Conservation (phyloP, 768 basidiomycete genomes). For the Mycena leptocephala region DNA sequence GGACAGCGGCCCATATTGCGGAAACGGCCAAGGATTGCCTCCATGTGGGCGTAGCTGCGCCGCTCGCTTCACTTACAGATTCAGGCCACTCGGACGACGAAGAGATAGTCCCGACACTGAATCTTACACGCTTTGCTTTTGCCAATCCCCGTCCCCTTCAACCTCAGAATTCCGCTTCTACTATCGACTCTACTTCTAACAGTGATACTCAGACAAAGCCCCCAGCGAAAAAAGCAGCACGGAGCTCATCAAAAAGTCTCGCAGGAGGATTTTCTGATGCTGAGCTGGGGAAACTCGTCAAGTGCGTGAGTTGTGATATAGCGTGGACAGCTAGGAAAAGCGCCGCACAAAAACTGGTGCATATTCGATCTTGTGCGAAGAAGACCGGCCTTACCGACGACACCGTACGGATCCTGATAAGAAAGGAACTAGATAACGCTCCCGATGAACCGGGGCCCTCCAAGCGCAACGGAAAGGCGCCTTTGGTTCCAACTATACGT, state of each 20-base stretch:
- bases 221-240: conserved; percentile 29
- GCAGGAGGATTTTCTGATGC: conserved; percentile 59
- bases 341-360: conserved; percentile 72
- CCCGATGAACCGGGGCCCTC: conserved; percentile 20
- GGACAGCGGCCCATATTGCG: neutral
- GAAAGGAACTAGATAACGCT: conserved; percentile 60
- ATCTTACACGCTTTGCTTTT: conserved; percentile 62
- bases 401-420: conserved; percentile 69
- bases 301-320: conserved; percentile 77
- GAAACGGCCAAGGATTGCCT: neutral
- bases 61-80: neutral
- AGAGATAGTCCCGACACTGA: conserved; percentile 39
- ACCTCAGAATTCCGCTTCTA: conserved; percentile 29
- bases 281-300: conserved; percentile 64
- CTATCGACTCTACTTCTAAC: conserved; percentile 27
- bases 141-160: conserved; percentile 22
- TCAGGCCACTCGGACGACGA: conserved; percentile 44
- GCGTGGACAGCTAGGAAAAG: conserved; percentile 83
- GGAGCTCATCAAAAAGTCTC: conserved; percentile 36
- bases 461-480: conserved; percentile 40
- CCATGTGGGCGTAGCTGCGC: neutral
- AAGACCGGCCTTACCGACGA: conserved; percentile 69
- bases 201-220: conserved; percentile 26
- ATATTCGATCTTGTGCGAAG: conserved; percentile 80
- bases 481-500: conserved; percentile 33